phyloP scores from a whole-genome alignment of 148 eudicot genomes.

The Gaultheria prostrata region DNA sequence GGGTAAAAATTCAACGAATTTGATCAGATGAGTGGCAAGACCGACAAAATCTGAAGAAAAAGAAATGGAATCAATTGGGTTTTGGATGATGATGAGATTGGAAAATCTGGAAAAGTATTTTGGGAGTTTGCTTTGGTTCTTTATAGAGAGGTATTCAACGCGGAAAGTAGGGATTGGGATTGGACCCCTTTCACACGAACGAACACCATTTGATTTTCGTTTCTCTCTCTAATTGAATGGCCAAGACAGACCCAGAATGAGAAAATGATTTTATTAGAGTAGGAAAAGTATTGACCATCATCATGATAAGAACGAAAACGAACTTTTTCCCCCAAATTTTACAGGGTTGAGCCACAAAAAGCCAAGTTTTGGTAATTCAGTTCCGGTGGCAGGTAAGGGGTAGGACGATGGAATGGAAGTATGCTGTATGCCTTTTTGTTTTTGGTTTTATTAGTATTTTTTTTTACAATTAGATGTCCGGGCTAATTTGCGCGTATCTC shows the following conservation, averaged over 20 bases:
- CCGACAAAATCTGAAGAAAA: slow-evolving; percentile 1
- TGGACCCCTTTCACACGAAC: slow-evolving; percentile 1
- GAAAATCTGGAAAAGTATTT: no score
- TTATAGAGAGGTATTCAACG: not conserved
- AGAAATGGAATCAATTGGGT: not conserved
- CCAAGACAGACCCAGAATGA: not conserved
- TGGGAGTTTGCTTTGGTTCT: no score
- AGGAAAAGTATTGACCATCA: not conserved
- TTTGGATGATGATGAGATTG: no score
- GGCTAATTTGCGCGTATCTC: no score
- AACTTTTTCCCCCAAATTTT: not conserved
- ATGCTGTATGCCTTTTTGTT: no score
- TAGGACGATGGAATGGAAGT: no score
- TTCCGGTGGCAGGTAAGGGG: not conserved
- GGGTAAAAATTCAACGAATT: not conserved
- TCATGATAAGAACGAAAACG: slow-evolving; percentile 6
- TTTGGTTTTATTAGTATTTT: no score
- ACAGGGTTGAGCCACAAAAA: not conserved
- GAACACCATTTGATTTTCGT: not conserved
- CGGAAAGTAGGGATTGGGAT: not conserved
- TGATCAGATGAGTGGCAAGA: not conserved
- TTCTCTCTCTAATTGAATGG: not conserved
- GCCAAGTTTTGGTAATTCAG: not conserved
- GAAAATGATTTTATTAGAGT: not conserved
- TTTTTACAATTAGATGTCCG: no score